Conservation (phyloP, 495 filamentous ascomycete species). For the Mytilinidion resinicola region DNA sequence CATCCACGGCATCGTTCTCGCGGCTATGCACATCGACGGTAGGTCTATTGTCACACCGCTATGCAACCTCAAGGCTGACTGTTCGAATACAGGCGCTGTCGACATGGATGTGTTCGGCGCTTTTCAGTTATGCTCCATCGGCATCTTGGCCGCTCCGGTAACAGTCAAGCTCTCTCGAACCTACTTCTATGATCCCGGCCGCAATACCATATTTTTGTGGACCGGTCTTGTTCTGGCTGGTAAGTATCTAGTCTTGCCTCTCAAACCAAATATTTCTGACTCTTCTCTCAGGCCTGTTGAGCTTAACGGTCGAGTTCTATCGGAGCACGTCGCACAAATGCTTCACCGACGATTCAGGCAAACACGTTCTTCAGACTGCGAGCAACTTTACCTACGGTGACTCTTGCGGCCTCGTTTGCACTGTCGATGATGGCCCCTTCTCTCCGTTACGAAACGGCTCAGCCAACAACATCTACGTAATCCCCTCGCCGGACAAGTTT, state of each 20-base stretch:
- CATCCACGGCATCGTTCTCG: slow-evolving; percentile 53
- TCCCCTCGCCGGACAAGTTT: slow-evolving; percentile 46
- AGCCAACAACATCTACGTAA: slow-evolving; percentile 48
- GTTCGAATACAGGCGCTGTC: slow-evolving; percentile 41
- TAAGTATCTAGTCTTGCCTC: slow-evolving; percentile 23
- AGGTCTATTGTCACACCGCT: slow-evolving; percentile 21
- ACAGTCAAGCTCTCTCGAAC: slow-evolving; percentile 51
- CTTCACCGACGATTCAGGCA: slow-evolving; percentile 36
- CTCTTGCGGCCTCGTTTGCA: slow-evolving; percentile 42
- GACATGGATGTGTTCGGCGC: slow-evolving; percentile 62
- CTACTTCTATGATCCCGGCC: slow-evolving; percentile 53
- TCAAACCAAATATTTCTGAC: slow-evolving; percentile 9
- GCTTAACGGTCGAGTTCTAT: slow-evolving; percentile 55
- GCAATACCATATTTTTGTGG: slow-evolving; percentile 59
- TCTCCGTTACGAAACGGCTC: slow-evolving; percentile 46
- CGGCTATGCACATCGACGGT: slow-evolving; percentile 48
- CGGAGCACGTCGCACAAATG: slow-evolving; percentile 40
- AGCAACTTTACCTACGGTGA: slow-evolving; percentile 38
- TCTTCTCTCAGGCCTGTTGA: slow-evolving; percentile 42
- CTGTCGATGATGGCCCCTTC: slow-evolving; percentile 36
- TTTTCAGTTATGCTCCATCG: slow-evolving; percentile 57
- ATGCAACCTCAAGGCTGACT: slow-evolving; percentile 6
- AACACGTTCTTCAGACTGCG: slow-evolving; percentile 30
- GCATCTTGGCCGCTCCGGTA: slow-evolving; percentile 51
- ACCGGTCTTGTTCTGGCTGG: slow-evolving; percentile 51